These are phyloP conservation scores for Candida multigemmis DNA, from an alignment of 805 yeast species.

Conservation along the genomic window DNA sequence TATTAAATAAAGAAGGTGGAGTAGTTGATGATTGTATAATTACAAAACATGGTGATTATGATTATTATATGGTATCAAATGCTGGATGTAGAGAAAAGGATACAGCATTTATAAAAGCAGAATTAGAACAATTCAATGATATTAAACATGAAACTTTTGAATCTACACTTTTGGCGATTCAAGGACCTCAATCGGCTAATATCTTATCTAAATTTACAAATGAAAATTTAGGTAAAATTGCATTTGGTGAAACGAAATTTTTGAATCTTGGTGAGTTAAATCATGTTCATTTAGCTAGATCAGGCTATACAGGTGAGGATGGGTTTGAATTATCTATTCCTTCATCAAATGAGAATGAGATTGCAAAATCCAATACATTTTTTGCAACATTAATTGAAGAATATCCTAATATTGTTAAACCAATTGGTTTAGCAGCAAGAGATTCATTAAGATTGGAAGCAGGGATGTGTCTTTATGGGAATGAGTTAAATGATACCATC, in stretches of 20 bases:
- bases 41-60: constrained; percentile 70
- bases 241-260: constrained; percentile 59
- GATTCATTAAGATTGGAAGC: constrained; percentile 94
- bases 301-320: constrained; percentile 98
- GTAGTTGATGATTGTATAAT: constrained; percentile 91
- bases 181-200: constrained; percentile 81
- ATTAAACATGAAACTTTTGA: constrained; percentile 42
- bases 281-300: constrained; percentile 74
- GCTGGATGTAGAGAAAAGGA: constrained; percentile 92
- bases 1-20: constrained; percentile 65
- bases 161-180: constrained; percentile 79
- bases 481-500: constrained; percentile 69
- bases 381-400: constrained; percentile 50
- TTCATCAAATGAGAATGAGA: constrained; percentile 26
- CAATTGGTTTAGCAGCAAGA: constrained; percentile 97
- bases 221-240: constrained; percentile 48
- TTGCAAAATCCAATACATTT: constrained; percentile 44
- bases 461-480: constrained; percentile 96
- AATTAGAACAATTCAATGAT: constrained; percentile 31
- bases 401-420: constrained; percentile 50
- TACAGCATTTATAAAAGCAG: constrained; percentile 48
- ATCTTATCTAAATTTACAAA: constrained; percentile 57
- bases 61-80: constrained; percentile 85
- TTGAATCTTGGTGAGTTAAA: constrained; percentile 33
- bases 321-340: constrained; percentile 90